Percentiles rank a stretch among this genome's conserved stretches.
phyloP scores from a whole-genome alignment of 176 grass and related monocot genomes.

The Triticum dicoccoides region DNA sequence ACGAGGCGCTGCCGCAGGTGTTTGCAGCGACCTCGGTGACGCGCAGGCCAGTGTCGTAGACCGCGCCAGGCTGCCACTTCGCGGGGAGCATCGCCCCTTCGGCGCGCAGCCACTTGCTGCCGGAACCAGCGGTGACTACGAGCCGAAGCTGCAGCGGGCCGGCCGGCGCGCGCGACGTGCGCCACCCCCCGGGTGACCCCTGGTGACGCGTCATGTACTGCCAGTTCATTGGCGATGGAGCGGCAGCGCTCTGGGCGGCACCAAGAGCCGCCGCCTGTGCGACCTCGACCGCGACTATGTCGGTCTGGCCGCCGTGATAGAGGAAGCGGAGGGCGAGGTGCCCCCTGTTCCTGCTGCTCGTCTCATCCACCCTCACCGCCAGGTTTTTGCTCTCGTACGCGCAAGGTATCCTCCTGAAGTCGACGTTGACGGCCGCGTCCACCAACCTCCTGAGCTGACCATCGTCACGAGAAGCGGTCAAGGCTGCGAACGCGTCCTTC shows the following conservation, averaged over 20 bases:
- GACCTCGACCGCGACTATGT: conserved; percentile 61
- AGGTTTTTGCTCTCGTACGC: conserved; percentile 44
- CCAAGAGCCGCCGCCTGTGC: background rate
- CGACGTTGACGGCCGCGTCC: background rate
- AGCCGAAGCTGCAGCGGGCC: conserved; percentile 48
- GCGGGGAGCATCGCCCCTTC: conserved; percentile 42
- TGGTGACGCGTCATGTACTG: conserved; percentile 31
- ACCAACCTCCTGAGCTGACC: background rate
- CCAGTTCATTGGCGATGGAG: background rate
- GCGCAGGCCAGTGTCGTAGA: conserved; percentile 42
- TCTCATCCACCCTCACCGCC: conserved; percentile 41
- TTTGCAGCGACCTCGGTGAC: conserved; percentile 45
- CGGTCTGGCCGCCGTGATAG: conserved; percentile 66
- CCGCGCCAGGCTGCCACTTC: conserved; percentile 39
- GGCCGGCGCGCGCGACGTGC: conserved; percentile 16
- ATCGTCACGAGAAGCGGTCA: conserved; percentile 16
- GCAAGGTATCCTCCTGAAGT: conserved; percentile 56
- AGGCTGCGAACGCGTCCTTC: conserved; percentile 38
- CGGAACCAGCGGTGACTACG: conserved; percentile 51
- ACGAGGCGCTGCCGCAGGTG: conserved; percentile 12
- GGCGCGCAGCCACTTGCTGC: conserved; percentile 54
- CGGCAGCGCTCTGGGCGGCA: background rate
- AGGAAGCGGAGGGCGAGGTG: conserved; percentile 48
- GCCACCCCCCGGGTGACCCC: conserved; percentile 19
- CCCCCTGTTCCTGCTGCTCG: conserved; percentile 18